These are phyloP conservation scores for Sphaerosporella brunnea DNA, from an alignment of 495 filamentous ascomycete species.

Conservation along the genomic window DNA sequence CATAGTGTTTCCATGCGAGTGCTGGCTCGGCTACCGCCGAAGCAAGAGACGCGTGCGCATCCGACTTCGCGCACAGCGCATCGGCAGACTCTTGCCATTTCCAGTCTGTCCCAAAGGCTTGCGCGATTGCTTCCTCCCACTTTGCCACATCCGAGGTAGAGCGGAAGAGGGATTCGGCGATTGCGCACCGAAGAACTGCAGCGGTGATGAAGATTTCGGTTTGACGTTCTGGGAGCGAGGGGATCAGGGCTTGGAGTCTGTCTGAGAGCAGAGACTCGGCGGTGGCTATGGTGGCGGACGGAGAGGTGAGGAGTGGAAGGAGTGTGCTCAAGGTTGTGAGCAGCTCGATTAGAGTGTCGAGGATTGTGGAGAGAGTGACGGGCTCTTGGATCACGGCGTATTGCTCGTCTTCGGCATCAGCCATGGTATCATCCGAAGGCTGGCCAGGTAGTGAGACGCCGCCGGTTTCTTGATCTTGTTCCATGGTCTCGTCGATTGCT, in stretches of 20 bases:
- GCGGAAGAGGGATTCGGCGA: constrained; percentile 40
- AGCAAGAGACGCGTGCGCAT: constrained; percentile 40
- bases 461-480: neutral
- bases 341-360: constrained; percentile 3
- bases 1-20: constrained; percentile 25
- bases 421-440: neutral
- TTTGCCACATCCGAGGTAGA: constrained; percentile 28
- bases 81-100: constrained; percentile 35
- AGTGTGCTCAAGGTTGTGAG: neutral
- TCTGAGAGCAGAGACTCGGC: neutral
- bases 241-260: neutral
- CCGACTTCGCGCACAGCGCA: constrained; percentile 39
- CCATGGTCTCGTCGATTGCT: neutral
- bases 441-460: neutral
- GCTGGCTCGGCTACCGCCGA: constrained; percentile 30
- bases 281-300: neutral
- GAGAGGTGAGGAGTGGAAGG: neutral
- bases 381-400: constrained; percentile 1
- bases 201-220: constrained; percentile 34
- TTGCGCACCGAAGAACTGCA: constrained; percentile 36
- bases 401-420: neutral
- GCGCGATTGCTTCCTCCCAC: constrained; percentile 35
- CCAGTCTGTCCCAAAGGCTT: constrained; percentile 30
- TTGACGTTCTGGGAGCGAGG: constrained; percentile 7
- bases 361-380: neutral